Evolutionary conservation across 305 asterid species (phyloP).

Genomic region (Caryopteris hybrid): DNA sequence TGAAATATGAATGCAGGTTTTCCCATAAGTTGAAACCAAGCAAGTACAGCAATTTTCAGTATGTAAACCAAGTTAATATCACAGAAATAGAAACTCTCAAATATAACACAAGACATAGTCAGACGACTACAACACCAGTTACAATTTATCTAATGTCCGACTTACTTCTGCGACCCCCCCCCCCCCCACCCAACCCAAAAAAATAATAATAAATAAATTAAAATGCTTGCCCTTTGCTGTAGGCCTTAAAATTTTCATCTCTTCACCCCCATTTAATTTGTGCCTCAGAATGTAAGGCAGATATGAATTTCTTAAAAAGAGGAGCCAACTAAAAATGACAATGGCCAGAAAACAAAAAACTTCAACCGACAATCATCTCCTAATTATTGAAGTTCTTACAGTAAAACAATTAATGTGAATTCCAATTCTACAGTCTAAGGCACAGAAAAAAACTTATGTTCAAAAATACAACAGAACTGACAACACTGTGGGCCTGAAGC

Average conservation of each 20-base stretch:
- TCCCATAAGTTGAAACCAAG: not conserved
- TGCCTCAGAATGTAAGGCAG: not conserved
- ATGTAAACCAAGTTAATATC: not conserved
- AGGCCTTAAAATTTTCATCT: not conserved
- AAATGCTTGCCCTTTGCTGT: conserved; percentile 1
- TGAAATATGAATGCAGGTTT: not conserved
- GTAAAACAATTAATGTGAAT: not conserved
- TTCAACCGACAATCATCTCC: not conserved
- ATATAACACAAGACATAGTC: not conserved
- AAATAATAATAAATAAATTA: not conserved
- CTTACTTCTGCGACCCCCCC: not conserved
- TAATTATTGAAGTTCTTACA: not conserved
- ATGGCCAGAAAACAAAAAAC: not conserved
- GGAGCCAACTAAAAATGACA: conserved; percentile 1
- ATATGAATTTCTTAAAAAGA: not conserved
- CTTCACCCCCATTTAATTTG: not conserved
- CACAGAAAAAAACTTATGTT: not conserved
- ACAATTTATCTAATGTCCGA: not conserved
- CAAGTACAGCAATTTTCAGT: not conserved
- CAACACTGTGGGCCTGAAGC: not conserved
- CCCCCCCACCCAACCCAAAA: too few species aligned
- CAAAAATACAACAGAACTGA: not conserved
- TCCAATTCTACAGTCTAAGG: conserved; percentile 6
- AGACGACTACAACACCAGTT: conserved; percentile 1
- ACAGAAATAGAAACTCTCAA: not conserved